Evolutionary conservation across 2,329 filamentous ascomycete species (phyloP), one percentile per base, ranked within the genome.

Genomic region (Diplodia scrobiculata): DNA sequence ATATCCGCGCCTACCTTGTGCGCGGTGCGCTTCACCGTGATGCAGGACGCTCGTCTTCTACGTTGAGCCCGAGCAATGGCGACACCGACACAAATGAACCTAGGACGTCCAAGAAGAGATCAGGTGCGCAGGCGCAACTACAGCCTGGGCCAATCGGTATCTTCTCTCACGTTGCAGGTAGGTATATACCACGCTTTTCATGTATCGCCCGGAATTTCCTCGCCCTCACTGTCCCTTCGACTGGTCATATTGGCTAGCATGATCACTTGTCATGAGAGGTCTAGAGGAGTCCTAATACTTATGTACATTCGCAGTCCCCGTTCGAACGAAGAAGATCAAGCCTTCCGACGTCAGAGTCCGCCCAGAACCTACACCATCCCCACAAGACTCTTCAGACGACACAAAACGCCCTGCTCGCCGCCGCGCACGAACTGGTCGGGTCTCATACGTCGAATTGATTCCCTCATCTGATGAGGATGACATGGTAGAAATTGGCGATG

Each of bases 81-180:
- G 17, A 34, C 29, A 34, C 29, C 19, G 14, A 45, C 13, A 11
- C 17, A 10, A 0, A 27, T n/a, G 10, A 21, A 9, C 3, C 19
- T 5, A 41, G 4, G n/a, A 55, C 19, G 19, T 25, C 53, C 32
- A 50, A 25, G 17, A 62, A 62, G 45, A 45, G 58, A 3, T 21
- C 29, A 19, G 25, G 52, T 6, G 9, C 52, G 5, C 52, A 55
- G 4, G 52, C 52, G 10, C n/a, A 53, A 19, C 13, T 38, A 14
- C 52, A 5, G 13, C 29, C 52, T 9, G 50, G 21, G 2, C 54
- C 36, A 27, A 50, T 62, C 10, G 58, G 58, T 1, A 27, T 50
- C 2, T 62, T 62, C 3, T 34, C 29, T n/a, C 58, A 62, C 34
- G 58, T 62, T 27, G 45, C 58, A 5, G 51, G 58, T 62, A 62